Base-by-base conservation (phyloP, 371 early-diverging fungal genomes). In the Saksenaea vasiformis region DNA sequence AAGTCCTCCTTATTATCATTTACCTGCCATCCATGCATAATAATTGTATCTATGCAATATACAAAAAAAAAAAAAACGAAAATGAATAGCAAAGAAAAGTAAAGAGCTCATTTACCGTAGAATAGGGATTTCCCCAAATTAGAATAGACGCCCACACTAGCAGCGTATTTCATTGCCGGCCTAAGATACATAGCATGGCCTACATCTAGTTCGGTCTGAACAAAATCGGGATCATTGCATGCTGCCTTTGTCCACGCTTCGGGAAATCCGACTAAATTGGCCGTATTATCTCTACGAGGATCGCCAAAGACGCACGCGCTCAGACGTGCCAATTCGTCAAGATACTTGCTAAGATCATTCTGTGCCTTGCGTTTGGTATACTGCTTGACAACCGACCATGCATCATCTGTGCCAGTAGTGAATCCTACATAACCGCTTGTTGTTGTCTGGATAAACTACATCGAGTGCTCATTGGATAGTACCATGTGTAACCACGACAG, bases 371-470 rank as follows among this genome's bases (percentile, higher is more conserved):
- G 44, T n/a, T 69, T 64, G 3, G 73, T 69, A 34, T 85, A 86
- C 51, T 76, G 76, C n/a, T 80, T 61, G 2, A 86, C 73, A 0
- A 88, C 83, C 1, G 76, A 63, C 66, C 77, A 80, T 0, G 83
- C 83, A 60, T 86, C 86, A 28, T 85, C 82, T 11, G 86, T 85
- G 22, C 82, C 84, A 0, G 86, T 80, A 26, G 85, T 85, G 51
- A 86, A 88, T 2, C 85, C 85, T 39, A 86, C 83, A 60, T 83
- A 81, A 19, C 87, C 87, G 39, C 84, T 54, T n/a, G 14, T 3
- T 4, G 5, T 41, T 41, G 8, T 38, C 1, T 2, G 15, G 51
- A 47, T 26, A 27, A 64, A 34, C 56, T 76, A 62, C 7, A 56
- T 38, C 10, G 38, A 10, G 28, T 31, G 31, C 7, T 22, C 17